Percentiles rank a stretch among this genome's conserved stretches.
phyloP scores from a whole-genome alignment of 306 rosid genomes.

The Inga leiocalycina region DNA sequence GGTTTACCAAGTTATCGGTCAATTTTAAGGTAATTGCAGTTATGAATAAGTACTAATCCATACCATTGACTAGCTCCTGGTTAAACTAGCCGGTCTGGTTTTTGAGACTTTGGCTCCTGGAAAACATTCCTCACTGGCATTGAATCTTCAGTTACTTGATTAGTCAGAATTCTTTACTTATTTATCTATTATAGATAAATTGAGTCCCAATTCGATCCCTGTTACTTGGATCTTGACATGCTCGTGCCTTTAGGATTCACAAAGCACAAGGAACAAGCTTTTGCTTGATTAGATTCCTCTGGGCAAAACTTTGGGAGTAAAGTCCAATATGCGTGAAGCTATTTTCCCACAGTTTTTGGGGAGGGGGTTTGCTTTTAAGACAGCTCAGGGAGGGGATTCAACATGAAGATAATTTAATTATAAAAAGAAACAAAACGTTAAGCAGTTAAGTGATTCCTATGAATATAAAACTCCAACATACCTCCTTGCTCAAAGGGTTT shows the following conservation, averaged over 20 bases:
- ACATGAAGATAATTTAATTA: neutral
- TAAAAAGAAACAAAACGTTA: neutral
- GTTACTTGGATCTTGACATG: neutral
- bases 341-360: neutral
- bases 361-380: neutral
- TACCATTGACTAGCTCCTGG: neutral
- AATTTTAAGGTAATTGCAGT: neutral
- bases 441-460: neutral
- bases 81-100: neutral
- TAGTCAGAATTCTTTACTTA: constrained; percentile 3
- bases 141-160: neutral
- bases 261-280: neutral
- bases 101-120: no score
- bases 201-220: neutral
- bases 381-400: neutral
- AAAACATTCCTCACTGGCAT: neutral
- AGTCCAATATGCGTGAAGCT: neutral
- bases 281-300: neutral
- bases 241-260: neutral
- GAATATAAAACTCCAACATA: neutral
- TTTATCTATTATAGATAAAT: constrained; percentile 1
- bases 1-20: neutral
- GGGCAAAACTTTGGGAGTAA: neutral
- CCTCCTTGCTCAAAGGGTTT: neutral
- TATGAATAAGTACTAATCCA: neutral